Conservation (phyloP, 768 basidiomycete genomes). For the Steccherinum ochraceum region DNA sequence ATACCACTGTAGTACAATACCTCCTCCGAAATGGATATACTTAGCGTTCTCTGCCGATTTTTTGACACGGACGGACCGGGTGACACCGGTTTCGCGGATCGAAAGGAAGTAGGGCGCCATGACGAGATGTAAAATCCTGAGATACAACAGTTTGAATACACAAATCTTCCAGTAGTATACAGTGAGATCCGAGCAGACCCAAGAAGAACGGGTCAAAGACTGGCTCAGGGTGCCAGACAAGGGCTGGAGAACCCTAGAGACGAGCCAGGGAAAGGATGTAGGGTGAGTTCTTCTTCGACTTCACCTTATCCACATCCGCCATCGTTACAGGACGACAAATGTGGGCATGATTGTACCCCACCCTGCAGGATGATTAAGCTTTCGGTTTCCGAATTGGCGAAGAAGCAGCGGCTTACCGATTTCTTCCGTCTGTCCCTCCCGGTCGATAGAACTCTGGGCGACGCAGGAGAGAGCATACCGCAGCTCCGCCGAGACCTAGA, state of each 20-base stretch:
- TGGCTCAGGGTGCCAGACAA: background rate
- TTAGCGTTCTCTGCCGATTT: too few species aligned
- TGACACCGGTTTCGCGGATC: background rate
- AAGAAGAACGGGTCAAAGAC: background rate
- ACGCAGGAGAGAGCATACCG: slow-evolving; percentile 67
- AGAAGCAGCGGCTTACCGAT: slow-evolving; percentile 36
- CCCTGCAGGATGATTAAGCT: slow-evolving; percentile 27
- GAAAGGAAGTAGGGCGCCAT: too few species aligned
- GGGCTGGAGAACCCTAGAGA: slow-evolving; percentile 25
- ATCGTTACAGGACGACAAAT: slow-evolving; percentile 57
- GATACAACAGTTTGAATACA: too few species aligned
- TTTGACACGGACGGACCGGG: too few species aligned
- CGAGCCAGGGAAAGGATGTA: slow-evolving; percentile 34
- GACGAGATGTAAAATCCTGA: too few species aligned
- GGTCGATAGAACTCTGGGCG: slow-evolving; percentile 71
- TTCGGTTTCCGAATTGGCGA: background rate
- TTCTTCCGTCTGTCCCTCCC: slow-evolving; percentile 61
- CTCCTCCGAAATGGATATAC: too few species aligned
- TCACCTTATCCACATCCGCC: slow-evolving; percentile 69
- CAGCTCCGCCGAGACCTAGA: slow-evolving; percentile 76
- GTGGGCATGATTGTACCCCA: slow-evolving; percentile 78
- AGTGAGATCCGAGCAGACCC: too few species aligned
- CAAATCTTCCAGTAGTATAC: too few species aligned
- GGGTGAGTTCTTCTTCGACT: slow-evolving; percentile 54
- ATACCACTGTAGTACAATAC: background rate